A percentile compares a stretch with the other conserved stretches of the same genome.
Conservation (phyloP, 2,329 filamentous ascomycete species). For the Metarhizium guizhouense region DNA sequence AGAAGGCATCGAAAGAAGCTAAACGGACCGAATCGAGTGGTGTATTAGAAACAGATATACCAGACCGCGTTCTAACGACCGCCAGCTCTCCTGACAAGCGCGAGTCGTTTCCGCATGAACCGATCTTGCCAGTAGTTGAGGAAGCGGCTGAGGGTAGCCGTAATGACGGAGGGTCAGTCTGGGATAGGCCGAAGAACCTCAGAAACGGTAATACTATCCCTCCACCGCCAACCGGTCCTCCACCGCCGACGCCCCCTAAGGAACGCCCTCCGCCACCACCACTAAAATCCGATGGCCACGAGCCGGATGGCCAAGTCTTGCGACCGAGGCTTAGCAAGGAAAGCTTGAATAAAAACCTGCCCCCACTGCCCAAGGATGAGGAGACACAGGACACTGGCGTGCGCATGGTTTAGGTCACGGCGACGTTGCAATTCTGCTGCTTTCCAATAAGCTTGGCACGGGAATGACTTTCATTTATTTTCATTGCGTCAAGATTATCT, state of each 20-base stretch:
- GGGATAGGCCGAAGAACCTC: constrained; percentile 30
- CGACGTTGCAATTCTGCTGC: constrained; percentile 10
- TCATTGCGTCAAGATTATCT: neutral
- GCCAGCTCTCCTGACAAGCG: constrained; percentile 31
- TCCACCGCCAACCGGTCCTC: constrained; percentile 35
- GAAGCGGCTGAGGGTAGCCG: constrained; percentile 72
- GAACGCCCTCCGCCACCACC: constrained; percentile 8
- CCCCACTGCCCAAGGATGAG: constrained; percentile 39
- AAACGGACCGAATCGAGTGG: constrained; percentile 24
- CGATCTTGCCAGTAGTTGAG: constrained; percentile 72
- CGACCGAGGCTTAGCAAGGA: constrained; percentile 38
- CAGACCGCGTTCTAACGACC: constrained; percentile 49
- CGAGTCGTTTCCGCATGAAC: constrained; percentile 48
- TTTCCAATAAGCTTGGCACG: constrained; percentile 3
- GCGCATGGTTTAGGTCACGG: constrained; percentile 23
- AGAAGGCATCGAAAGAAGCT: constrained; percentile 30
- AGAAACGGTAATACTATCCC: constrained; percentile 20
- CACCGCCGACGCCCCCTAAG: constrained; percentile 27
- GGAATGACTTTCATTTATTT: neutral
- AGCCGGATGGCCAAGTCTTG: constrained; percentile 36
- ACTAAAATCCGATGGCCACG: constrained; percentile 30
- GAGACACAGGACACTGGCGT: constrained; percentile 17
- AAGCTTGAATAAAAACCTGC: constrained; percentile 52
- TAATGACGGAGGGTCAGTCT: constrained; percentile 26
- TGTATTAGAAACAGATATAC: constrained; percentile 39